Evolutionary conservation across 108 stramenopile species (phyloP).

Genomic region (Craspedostauros australis): DNA sequence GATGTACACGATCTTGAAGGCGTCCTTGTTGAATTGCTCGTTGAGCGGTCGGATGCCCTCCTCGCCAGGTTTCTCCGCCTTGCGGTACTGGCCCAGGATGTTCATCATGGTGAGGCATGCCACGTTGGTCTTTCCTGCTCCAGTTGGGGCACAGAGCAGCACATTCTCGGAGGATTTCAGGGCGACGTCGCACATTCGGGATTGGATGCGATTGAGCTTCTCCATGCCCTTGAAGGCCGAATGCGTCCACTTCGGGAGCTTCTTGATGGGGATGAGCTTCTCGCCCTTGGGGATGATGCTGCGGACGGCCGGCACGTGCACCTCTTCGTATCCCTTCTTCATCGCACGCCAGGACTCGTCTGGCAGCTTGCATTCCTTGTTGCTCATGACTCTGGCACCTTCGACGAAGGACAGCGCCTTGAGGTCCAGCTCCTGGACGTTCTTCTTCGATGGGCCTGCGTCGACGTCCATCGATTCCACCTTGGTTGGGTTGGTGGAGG

Average conservation of each 20-base stretch:
- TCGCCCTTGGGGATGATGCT: conserved; percentile 75
- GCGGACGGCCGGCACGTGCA: conserved; percentile 95
- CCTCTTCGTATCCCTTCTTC: conserved; percentile 98
- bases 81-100: conserved; percentile 88
- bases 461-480: conserved; percentile 36
- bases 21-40: conserved; percentile 65
- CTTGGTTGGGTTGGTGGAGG: conserved; percentile 10
- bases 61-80: conserved; percentile 42
- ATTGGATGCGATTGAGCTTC: conserved; percentile 96
- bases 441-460: conserved; percentile 13
- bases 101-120: conserved; percentile 94
- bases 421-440: conserved; percentile 77
- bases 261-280: conserved; percentile 67
- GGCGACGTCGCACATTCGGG: conserved; percentile 87
- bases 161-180: conserved; percentile 87
- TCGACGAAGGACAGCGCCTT: conserved; percentile 85
- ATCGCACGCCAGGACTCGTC: conserved; percentile 89
- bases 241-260: conserved; percentile 95
- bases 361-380: conserved; percentile 88
- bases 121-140: conserved; percentile 97
- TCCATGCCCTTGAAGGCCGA: conserved; percentile 91
- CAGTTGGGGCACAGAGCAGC: conserved; percentile 98
- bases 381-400: conserved; percentile 92
- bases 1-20: conserved; percentile 99
- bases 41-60: conserved; percentile 11